Evolutionary conservation across 345 rosid species (phyloP), one percentile per base, ranked within the genome.

Genomic region (Eucalyptus polyanthemos): DNA sequence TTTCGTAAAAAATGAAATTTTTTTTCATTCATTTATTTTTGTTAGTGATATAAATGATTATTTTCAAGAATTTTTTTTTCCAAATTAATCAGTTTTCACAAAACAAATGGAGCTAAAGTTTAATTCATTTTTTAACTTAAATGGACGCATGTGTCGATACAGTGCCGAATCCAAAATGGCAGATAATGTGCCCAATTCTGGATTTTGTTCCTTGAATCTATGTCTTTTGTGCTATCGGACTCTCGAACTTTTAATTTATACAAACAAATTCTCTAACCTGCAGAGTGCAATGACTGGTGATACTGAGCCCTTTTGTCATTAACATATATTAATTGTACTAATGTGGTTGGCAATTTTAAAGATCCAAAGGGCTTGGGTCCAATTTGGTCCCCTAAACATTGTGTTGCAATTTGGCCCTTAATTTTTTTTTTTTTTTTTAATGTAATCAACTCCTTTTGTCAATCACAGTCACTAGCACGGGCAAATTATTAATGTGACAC

Each of bases 371-470:
- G 69, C 69, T 62, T 27, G 31, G 31, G 69, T 62, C 0, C 16
- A 62, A 27, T 6, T 60, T 62, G 29, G 15, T 60, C 69, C 69
- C 69, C 69, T 60, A 27, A 13, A 27, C 29, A 60, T 60, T 7
- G 31, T 60, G 15, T 60, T 27, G 31, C 10, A 14, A 65, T 14
- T n/a, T 65, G 37, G 6, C 15, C 40, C 40, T n/a, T 7, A 14
- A 4, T 2, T 0, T 1, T n/a, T n/a, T 65, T 62, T 14, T 2
- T 65, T 60, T 2, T 6, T 11, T 34, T 6, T 11, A 3, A 12
- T 60, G 8, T 4, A 27, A 60, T 60, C 8, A 60, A 60, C 31
- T 27, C 31, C 31, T 11, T 60, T 60, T 60, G 69, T 60, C 34
- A 25, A 60, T 60, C 34, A 27, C 15, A 60, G n/a, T 56, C 62